Conservation (phyloP, 176 grass and related monocot species). For the Eragrostis curvula region DNA sequence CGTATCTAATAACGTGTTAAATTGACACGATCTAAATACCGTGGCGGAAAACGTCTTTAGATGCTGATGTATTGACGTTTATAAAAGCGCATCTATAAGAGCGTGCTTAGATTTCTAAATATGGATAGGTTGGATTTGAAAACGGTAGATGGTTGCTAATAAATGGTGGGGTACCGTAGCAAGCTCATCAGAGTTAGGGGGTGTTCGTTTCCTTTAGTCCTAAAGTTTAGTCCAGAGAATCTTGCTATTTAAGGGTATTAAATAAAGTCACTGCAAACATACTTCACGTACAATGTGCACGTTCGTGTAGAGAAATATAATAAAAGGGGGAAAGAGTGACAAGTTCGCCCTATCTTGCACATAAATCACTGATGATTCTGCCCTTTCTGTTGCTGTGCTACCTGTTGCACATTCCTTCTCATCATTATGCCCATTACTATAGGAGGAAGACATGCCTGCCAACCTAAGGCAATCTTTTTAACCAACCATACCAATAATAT, state of each 20-base stretch:
- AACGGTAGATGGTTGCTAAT: background rate
- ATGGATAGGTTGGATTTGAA: background rate
- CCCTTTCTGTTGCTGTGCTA: slow-evolving; percentile 6
- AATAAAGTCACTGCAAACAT: background rate
- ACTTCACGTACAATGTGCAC: background rate
- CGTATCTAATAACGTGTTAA: no score
- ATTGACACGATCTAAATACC: no score
- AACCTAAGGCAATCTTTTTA: slow-evolving; percentile 26
- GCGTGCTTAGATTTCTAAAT: background rate
- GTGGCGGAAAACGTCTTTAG: no score
- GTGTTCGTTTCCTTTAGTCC: no score
- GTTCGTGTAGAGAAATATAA: background rate
- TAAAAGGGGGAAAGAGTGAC: no score
- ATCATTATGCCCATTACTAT: slow-evolving; percentile 1
- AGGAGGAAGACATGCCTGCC: slow-evolving; percentile 16
- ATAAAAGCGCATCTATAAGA: no score
- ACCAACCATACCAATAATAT: slow-evolving; percentile 18
- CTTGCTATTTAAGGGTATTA: no score
- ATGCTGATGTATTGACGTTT: no score
- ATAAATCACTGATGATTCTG: slow-evolving; percentile 43
- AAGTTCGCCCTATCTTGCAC: background rate
- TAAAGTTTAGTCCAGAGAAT: no score
- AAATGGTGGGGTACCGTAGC: slow-evolving; percentile 19
- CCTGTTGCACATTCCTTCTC: slow-evolving; percentile 10
- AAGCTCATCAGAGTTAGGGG: slow-evolving; percentile 13